Base-by-base conservation (phyloP, 768 basidiomycete species). In the Tricholoma bakamatsutake region DNA sequence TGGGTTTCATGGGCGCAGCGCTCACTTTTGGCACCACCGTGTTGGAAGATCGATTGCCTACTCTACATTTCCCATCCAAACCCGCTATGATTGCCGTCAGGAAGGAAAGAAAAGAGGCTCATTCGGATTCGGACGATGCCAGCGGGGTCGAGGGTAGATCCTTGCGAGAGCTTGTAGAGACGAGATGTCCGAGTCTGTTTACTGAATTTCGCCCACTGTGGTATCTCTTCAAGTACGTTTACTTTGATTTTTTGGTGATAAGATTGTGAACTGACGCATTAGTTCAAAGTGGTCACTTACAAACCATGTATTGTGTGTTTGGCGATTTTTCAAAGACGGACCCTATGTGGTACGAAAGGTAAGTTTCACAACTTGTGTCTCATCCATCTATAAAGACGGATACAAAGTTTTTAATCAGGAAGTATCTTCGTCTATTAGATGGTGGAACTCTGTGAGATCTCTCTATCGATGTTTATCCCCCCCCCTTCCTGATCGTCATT, bases 311-410 rank as follows among this genome's bases (percentile, higher is more conserved):
- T 52, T 80, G 77, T 53, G 82, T 82, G 1, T 37, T 81, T 6
- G 84, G 83, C 3, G 77, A 87, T 63, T 85, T 87, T 60, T 79
- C 82, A 1, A 77, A 76, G 55, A 71, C 72, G 31, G 81, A 87
- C 65, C 69, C 67, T 31, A 75, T 88, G 57, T 72, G 71, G 54
- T 88, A 86, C 64, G 71, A 80, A 48, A 75, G 84, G 84, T 78
- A 52, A 56, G 72, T 3, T 24, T 24, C 21, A 24, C 21, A 24
- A 24, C 58, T 39, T 15, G 35, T 31, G 17, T 49, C 2, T 3
- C 30, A 27, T 9, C 21, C 11, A 15, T 55, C 5, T 24, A 15
- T 28, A 21, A 2, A 1, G 17, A 13, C n/a, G 7, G 11, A 17
- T 27, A 17, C 24, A 17, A 39, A 12, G 33, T 31, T 42, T 13